These are phyloP conservation scores for Heliosperma pusillum DNA, from an alignment of 148 eudicot genomes.

Conservation along the genomic window DNA sequence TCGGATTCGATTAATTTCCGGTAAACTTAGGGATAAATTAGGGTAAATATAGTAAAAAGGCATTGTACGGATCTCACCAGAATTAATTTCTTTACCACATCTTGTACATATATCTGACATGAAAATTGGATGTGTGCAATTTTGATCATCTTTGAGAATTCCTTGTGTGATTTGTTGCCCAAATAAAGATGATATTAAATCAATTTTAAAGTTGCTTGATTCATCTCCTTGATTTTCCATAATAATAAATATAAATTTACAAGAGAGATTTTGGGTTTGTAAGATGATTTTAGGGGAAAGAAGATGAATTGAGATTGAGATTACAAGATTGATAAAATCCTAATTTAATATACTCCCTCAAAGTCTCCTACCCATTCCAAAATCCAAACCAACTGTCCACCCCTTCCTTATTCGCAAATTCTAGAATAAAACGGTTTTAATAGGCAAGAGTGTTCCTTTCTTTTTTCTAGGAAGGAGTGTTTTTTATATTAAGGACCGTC, in stretches of 20 bases:
- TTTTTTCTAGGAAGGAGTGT: no score
- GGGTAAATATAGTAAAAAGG: conserved; percentile 27
- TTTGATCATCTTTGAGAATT: not conserved
- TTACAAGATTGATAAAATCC: no score
- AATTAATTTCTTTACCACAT: not conserved
- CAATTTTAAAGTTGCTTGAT: conserved; percentile 1
- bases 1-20: conserved; percentile 15
- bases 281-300: not conserved
- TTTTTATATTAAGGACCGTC: no score
- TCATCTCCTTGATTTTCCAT: not conserved
- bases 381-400: no score
- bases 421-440: no score
- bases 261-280: not conserved
- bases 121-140: conserved; percentile 7
- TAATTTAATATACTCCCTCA: no score
- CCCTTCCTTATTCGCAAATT: no score
- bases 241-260: not conserved
- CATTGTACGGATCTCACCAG: not conserved
- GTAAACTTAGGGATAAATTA: not conserved
- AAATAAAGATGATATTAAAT: conserved; percentile 7
- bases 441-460: no score
- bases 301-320: not conserved
- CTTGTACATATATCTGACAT: conserved; percentile 13
- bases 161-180: not conserved
- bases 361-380: no score